These are phyloP conservation scores for Aethionema arabicum DNA, from an alignment of 345 rosid genomes.

Conservation along the genomic window DNA sequence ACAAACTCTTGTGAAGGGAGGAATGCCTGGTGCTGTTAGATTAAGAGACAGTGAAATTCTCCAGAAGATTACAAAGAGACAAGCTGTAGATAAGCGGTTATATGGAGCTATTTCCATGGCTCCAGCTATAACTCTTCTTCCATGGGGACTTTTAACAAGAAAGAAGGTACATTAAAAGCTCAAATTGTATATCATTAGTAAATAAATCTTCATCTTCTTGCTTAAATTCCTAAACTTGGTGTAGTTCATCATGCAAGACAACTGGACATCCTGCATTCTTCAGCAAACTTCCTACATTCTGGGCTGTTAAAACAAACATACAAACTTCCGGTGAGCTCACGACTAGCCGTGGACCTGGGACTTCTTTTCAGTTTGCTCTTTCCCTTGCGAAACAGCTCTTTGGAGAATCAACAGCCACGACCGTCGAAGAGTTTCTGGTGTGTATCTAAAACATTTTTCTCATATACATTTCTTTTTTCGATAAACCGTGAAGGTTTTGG, in stretches of 20 bases:
- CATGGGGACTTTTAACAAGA: constrained; percentile 85
- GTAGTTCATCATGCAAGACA: constrained; percentile 64
- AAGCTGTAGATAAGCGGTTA: constrained; percentile 68
- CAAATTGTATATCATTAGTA: constrained; percentile 7
- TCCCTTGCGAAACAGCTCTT: constrained; percentile 77
- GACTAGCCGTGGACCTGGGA: constrained; percentile 95
- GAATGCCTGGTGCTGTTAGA: constrained; percentile 94
- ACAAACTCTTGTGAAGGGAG: constrained; percentile 58
- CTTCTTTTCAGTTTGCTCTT: constrained; percentile 79
- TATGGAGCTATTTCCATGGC: constrained; percentile 92
- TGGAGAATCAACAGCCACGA: constrained; percentile 69
- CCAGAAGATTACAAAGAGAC: constrained; percentile 64
- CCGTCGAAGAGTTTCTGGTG: constrained; percentile 65
- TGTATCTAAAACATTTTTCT: constrained; percentile 17
- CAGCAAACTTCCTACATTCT: constrained; percentile 78
- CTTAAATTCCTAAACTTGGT: constrained; percentile 46
- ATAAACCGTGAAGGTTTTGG: no score
- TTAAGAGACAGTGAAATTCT: constrained; percentile 76
- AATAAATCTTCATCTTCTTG: neutral
- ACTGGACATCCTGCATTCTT: constrained; percentile 90
- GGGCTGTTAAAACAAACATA: constrained; percentile 88
- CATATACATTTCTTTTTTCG: neutral
- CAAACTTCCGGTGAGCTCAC: constrained; percentile 89
- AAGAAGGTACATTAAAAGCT: constrained; percentile 53
- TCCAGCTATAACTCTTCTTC: constrained; percentile 91